These are phyloP conservation scores for Yamadazyma ubonensis DNA, from an alignment of 805 yeast genomes.

Conservation along the genomic window DNA sequence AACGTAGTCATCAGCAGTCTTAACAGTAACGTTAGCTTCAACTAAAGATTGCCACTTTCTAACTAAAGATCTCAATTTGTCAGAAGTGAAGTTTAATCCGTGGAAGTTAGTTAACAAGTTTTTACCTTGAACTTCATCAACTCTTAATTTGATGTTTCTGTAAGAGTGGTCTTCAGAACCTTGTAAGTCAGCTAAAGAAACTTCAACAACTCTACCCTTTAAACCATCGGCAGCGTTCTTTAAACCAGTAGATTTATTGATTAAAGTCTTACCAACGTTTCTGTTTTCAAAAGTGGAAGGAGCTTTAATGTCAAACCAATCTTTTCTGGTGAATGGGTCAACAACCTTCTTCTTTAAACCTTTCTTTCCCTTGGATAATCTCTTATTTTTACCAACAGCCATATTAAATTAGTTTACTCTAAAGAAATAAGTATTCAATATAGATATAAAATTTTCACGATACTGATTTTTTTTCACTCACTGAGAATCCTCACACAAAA, in stretches of 20 bases:
- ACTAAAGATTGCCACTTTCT: slow-evolving; percentile 99
- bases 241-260: slow-evolving; percentile 98
- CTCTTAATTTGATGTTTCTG: slow-evolving; percentile 97
- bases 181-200: slow-evolving; percentile 94
- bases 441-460: slow-evolving; percentile 10
- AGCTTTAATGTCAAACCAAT: slow-evolving; percentile 98
- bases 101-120: slow-evolving; percentile 99
- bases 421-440: slow-evolving; percentile 11
- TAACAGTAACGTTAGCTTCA: slow-evolving; percentile 97
- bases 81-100: slow-evolving; percentile 97
- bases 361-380: slow-evolving; percentile 87
- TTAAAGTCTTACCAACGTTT: slow-evolving; percentile 97
- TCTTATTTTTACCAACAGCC: slow-evolving; percentile 61
- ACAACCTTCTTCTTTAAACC: slow-evolving; percentile 99
- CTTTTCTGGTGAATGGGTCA: slow-evolving; percentile 99
- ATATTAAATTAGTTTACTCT: slow-evolving; percentile 29
- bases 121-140: slow-evolving; percentile 98
- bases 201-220: slow-evolving; percentile 97
- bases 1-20: slow-evolving; percentile 96
- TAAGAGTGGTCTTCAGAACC: slow-evolving; percentile 98
- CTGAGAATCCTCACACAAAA: slow-evolving; percentile 2
- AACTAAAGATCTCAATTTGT: slow-evolving; percentile 95
- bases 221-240: slow-evolving; percentile 97
- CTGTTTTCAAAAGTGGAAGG: slow-evolving; percentile 98
- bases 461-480: slow-evolving; percentile 6